Base-by-base conservation (phyloP, 352 stramenopile genomes). In the Pythium rhizo-oryzae region DNA sequence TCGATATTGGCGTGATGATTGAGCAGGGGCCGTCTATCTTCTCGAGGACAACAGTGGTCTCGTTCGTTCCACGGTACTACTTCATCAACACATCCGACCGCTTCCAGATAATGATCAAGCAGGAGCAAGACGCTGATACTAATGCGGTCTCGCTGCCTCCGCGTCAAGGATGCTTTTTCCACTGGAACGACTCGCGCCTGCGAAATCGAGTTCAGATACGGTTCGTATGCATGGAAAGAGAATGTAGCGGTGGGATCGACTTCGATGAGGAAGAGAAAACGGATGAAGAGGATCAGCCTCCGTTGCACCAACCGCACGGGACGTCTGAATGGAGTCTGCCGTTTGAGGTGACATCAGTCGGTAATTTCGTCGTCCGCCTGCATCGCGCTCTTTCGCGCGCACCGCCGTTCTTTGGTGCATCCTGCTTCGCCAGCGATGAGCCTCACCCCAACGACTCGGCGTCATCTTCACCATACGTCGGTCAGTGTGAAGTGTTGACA, bases 1-100 rank as follows among this genome's bases (percentile, higher is more conserved):
- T 84, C 58, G 87, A 93, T 43, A 88, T 95, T 54, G 87, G 87
- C n/a, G 83, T 95, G 12, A 91, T 91, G 76, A 90, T 95, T 21
- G 87, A 95, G 53, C 85, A 93, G 76, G 87, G 84, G 0, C 87
- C 87, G 1, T 79, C 80, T 18, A 86, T 86, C 30, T 95, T 95
- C 62, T 90, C 82, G 1, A 74, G 85, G 24, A 92, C 87, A 0
- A 90, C 83, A 19, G 80, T 95, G 8, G 83, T 95, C 21, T 93
- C 87, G 0, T 82, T 95, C 15, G 85, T 92, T 33, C 83, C 84
- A 8, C 80, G 87, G n/a, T 93, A 90, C 55, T 91, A 92, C 65
- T 81, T 95, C 30, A 81, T 93, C 43, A 95, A 95, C 65, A 81
- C 74, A 19, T 94, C 85, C 6, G 80, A 76, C 39, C 70, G 70